Base-by-base conservation (phyloP, 2,329 filamentous ascomycete genomes). In the Colletotrichum orchidophilum region DNA sequence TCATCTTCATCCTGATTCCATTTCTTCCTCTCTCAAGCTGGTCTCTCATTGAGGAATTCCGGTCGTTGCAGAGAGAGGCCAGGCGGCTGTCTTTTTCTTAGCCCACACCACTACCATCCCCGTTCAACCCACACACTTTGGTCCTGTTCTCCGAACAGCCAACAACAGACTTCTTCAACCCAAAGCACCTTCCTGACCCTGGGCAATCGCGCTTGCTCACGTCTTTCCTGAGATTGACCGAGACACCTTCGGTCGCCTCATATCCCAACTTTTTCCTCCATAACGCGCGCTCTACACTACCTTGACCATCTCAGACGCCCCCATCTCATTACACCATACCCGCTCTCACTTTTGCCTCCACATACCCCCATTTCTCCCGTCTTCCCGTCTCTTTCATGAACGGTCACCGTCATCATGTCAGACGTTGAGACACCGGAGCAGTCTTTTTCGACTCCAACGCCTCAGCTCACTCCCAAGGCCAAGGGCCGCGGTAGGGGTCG, bases 351-450 rank as follows among this genome's bases (percentile, higher is more conserved):
- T 71, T 71, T 71, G 64, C 69, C 69, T 71, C 69, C 69, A 71
- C 69, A 52, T 66, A 66, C 54, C 62, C 53, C 69, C 64, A 53
- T 69, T 59, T 62, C 50, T 52, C 53, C 27, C 50, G 52, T 58
- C 64, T 35, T 70, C 70, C 70, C 66, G 66, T 72, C 61, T 72
- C 70, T 70, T 72, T 70, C 59, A 70, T 72, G 70, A 72, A 27
- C 55, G 66, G 73, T 68, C 75, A 75, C 64, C 68, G 74, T 72
- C 80, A 83, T 83, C 71, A 74, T 74, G 73, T 74, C 73, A 61
- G 73, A 74, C 69, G 60, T 58, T 55, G 73, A 74, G 64, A 71
- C 64, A 50, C 59, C 71, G 63, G 73, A 73, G 71, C 70, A 69
- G 50, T 67, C 72, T 54, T 65, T 55, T 63, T 71, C 74, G n/a